Conservation (phyloP, 257 asterid genomes). For the Jaltomata sinuosa region DNA sequence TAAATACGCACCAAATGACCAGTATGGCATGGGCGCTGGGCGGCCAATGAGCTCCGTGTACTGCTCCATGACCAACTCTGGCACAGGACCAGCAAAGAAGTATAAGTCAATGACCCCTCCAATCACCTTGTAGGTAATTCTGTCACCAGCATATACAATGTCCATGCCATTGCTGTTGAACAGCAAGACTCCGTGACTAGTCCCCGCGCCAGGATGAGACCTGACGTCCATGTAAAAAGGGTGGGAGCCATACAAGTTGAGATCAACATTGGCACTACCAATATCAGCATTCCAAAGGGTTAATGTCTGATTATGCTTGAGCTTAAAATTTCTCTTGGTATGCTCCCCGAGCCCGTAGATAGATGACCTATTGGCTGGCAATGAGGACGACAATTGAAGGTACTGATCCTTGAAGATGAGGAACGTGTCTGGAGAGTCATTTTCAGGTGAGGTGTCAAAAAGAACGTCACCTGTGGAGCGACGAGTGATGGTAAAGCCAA, state of each 20-base stretch:
- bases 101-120: slow-evolving; percentile 21
- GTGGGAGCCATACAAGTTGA: slow-evolving; percentile 80
- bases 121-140: slow-evolving; percentile 17
- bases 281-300: slow-evolving; percentile 85
- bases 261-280: slow-evolving; percentile 36
- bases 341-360: slow-evolving; percentile 91
- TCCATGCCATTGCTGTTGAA: slow-evolving; percentile 28
- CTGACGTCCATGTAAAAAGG: slow-evolving; percentile 56
- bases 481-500: slow-evolving; percentile 29
- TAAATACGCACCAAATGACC: slow-evolving; percentile 22
- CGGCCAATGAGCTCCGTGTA: slow-evolving; percentile 21
- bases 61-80: slow-evolving; percentile 19
- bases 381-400: slow-evolving; percentile 67
- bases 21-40: slow-evolving; percentile 25
- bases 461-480: slow-evolving; percentile 31
- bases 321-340: slow-evolving; percentile 50
- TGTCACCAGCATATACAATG: slow-evolving; percentile 11
- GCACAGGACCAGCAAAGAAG: slow-evolving; percentile 15
- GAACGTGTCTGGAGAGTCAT: slow-evolving; percentile 10
- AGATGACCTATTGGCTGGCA: slow-evolving; percentile 40
- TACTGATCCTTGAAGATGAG: slow-evolving; percentile 69
- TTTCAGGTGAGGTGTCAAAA: slow-evolving; percentile 22
- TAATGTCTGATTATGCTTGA: slow-evolving; percentile 48
- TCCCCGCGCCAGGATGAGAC: not conserved
- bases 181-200: slow-evolving; percentile 16